Evolutionary conservation across 345 rosid species (phyloP).

Genomic region (Eucalyptus pauciflora): DNA sequence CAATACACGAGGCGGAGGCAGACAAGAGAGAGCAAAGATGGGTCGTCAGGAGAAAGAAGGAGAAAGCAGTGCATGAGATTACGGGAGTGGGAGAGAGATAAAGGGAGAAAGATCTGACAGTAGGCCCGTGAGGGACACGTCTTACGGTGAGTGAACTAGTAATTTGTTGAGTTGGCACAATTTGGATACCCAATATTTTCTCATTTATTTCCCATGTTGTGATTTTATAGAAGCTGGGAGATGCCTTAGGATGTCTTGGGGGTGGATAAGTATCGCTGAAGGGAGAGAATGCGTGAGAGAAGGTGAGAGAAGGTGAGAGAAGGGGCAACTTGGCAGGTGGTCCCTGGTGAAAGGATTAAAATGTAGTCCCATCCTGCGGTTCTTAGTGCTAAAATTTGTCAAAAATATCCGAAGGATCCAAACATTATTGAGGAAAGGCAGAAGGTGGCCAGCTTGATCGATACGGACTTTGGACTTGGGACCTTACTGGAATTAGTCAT

Average conservation of each 20-base stretch:
- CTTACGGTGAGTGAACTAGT: no score
- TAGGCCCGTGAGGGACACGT: fast-evolving
- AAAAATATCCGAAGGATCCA: neutral
- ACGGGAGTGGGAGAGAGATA: no score
- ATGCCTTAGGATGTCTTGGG: neutral
- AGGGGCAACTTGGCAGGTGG: neutral
- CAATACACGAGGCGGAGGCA: fast-evolving
- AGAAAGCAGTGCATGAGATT: no score
- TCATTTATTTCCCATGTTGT: neutral
- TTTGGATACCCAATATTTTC: no score
- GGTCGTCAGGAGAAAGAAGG: fast-evolving
- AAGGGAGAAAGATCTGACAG: no score
- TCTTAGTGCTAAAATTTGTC: neutral
- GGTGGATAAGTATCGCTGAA: neutral
- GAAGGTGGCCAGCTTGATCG: neutral
- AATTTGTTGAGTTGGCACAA: no score
- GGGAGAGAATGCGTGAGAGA: neutral
- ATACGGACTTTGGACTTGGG: neutral
- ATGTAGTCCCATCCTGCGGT: neutral
- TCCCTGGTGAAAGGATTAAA: neutral
- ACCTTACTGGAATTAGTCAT: neutral
- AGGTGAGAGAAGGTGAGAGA: neutral
- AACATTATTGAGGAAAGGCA: neutral
- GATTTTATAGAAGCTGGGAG: neutral
- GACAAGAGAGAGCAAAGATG: no score